phyloP scores from a whole-genome alignment of 305 asterid species.

The Ilex paraguariensis region DNA sequence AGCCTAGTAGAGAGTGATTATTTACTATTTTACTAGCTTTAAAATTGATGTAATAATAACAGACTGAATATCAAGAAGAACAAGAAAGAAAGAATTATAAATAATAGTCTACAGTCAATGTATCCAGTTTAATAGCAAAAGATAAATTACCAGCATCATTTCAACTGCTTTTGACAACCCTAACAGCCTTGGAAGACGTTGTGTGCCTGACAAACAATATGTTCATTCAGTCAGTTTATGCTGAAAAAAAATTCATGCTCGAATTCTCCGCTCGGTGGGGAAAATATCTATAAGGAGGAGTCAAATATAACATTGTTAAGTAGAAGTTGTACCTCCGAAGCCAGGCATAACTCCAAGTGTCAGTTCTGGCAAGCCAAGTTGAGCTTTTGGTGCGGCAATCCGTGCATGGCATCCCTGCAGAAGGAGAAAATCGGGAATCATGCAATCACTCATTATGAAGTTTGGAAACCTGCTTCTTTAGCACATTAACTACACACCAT shows the following conservation, averaged over 20 bases:
- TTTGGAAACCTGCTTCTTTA: neutral
- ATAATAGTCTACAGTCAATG: neutral
- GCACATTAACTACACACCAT: constrained; percentile 44
- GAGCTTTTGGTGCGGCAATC: constrained; percentile 72
- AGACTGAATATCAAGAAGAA: too few relatives aligned
- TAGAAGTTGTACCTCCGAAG: constrained; percentile 59
- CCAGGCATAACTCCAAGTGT: constrained; percentile 96
- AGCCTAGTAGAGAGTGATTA: too few relatives aligned
- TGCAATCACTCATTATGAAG: neutral
- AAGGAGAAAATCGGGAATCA: constrained; percentile 9
- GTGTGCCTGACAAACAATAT: constrained; percentile 64
- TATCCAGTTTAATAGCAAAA: constrained; percentile 9
- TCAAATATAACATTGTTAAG: constrained; percentile 5
- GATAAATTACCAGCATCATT: constrained; percentile 73
- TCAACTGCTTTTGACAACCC: constrained; percentile 87
- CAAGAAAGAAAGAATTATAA: too few relatives aligned
- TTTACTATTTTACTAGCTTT: too few relatives aligned
- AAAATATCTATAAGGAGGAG: too few relatives aligned
- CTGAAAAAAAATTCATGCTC: too few relatives aligned
- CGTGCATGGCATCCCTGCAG: constrained; percentile 93
- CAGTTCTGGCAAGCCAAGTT: constrained; percentile 92
- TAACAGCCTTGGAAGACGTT: constrained; percentile 90
- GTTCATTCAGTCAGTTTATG: neutral
- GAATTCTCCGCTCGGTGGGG: too few relatives aligned
- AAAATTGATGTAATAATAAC: too few relatives aligned